A percentile compares a stretch with the other conserved stretches of the same genome.
These are phyloP conservation scores for Penicillium cataractarum DNA, from an alignment of 495 filamentous ascomycete genomes.

Conservation along the genomic window DNA sequence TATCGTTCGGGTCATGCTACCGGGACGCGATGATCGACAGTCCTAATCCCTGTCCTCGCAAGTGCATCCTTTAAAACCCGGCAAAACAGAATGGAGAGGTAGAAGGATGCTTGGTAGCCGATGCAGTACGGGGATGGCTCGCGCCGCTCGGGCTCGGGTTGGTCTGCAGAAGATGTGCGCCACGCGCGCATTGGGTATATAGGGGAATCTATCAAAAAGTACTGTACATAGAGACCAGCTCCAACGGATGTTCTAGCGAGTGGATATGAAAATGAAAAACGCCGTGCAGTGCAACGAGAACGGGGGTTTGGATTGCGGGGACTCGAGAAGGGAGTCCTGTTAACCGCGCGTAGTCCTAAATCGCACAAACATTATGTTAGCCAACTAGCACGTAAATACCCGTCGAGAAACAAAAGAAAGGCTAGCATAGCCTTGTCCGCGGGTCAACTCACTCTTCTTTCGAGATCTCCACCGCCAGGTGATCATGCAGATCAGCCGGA, in stretches of 20 bases:
- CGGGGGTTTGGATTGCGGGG: neutral
- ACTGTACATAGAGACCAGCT: constrained; percentile 20
- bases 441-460: constrained; percentile 43
- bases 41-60: neutral
- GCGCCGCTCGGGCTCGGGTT: neutral
- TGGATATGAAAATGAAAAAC: neutral
- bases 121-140: neutral
- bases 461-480: constrained; percentile 43
- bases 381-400: neutral
- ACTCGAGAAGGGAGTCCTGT: constrained; percentile 4
- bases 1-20: constrained; percentile 22
- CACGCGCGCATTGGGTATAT: constrained; percentile 2
- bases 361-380: constrained; percentile 10
- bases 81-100: neutral
- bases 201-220: constrained; percentile 3
- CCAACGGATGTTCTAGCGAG: neutral
- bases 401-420: neutral
- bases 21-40: constrained; percentile 1
- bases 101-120: neutral
- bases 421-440: constrained; percentile 2
- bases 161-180: neutral
- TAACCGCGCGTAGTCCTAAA: constrained; percentile 38
- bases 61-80: neutral
- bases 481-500: constrained; percentile 17
- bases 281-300: constrained; percentile 8